phyloP scores from a whole-genome alignment of 164 flowering plant genomes.

The Vitis cinerea region DNA sequence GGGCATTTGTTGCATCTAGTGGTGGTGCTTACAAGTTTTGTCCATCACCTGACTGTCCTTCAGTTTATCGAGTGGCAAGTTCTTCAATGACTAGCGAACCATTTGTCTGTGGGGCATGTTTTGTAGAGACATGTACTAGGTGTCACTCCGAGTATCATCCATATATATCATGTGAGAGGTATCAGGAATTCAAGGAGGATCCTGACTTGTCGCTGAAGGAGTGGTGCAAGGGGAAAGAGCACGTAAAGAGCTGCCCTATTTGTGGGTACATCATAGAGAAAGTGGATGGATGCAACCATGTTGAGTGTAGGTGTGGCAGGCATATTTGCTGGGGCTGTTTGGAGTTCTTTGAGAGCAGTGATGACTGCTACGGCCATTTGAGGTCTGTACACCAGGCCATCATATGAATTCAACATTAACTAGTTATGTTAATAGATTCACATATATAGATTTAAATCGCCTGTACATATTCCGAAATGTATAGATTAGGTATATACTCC shows the following conservation, averaged over 20 bases:
- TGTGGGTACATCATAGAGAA: slow-evolving; percentile 84
- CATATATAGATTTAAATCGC: too few species aligned
- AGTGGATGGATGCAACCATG: slow-evolving; percentile 90
- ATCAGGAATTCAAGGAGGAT: slow-evolving; percentile 69
- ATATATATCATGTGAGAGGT: slow-evolving; percentile 66
- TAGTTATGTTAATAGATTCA: too few species aligned
- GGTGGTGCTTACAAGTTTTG: slow-evolving; percentile 74
- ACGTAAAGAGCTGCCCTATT: slow-evolving; percentile 73
- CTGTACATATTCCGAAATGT: too few species aligned
- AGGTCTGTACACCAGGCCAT: slow-evolving; percentile 56
- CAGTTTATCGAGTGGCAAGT: slow-evolving; percentile 59
- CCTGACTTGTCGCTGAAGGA: slow-evolving; percentile 77
- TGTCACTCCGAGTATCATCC: slow-evolving; percentile 93
- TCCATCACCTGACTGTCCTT: slow-evolving; percentile 93
- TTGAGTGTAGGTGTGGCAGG: slow-evolving; percentile 76
- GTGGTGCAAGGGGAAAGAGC: slow-evolving; percentile 78
- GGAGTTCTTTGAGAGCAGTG: slow-evolving; percentile 44
- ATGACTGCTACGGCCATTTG: slow-evolving; percentile 77
- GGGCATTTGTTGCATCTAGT: slow-evolving; percentile 64
- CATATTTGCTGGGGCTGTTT: slow-evolving; percentile 96
- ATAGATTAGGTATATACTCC: too few species aligned
- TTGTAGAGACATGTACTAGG: slow-evolving; percentile 68
- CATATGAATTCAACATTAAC: slow-evolving; percentile 15
- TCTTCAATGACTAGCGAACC: slow-evolving; percentile 36
- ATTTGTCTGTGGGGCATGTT: slow-evolving; percentile 86